A percentile compares a stretch with the other conserved stretches of the same genome.
Evolutionary conservation across 1,284 basidiomycete species (phyloP).

Genomic region (Cryptococcus sp.): DNA sequence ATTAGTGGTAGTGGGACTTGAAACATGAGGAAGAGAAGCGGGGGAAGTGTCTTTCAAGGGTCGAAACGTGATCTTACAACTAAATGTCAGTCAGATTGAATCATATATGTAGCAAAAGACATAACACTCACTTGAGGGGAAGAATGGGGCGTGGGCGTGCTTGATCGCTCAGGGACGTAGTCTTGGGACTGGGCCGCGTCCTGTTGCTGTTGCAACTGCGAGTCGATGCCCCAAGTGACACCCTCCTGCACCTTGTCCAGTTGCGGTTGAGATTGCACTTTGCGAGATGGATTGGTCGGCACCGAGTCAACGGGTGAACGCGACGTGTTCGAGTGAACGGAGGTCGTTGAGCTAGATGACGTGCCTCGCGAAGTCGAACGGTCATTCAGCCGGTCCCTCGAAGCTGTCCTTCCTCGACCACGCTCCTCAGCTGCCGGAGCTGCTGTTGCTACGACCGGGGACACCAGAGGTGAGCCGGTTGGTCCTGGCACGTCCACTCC

Average conservation of each 20-base stretch:
- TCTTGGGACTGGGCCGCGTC: slow-evolving; percentile 9
- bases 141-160: slow-evolving; percentile 54
- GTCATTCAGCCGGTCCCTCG: slow-evolving; percentile 34
- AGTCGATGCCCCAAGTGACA: slow-evolving; percentile 15
- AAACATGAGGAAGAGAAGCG: slow-evolving; percentile 45
- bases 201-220: neutral
- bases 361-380: slow-evolving; percentile 40
- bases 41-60: slow-evolving; percentile 50
- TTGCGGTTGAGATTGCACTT: slow-evolving; percentile 16
- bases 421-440: slow-evolving; percentile 22
- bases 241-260: slow-evolving; percentile 35
- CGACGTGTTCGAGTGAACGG: slow-evolving; percentile 28
- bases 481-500: slow-evolving; percentile 19
- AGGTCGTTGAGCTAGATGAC: slow-evolving; percentile 27
- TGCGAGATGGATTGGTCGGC: slow-evolving; percentile 3
- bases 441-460: slow-evolving; percentile 10
- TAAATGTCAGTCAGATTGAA: slow-evolving; percentile 32
- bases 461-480: slow-evolving; percentile 29
- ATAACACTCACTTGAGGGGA: slow-evolving; percentile 51
- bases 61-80: slow-evolving; percentile 45
- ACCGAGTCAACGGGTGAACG: slow-evolving; percentile 23
- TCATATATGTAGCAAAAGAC: slow-evolving; percentile 2
- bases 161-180: slow-evolving; percentile 43
- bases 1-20: slow-evolving; percentile 15
- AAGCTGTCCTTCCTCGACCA: slow-evolving; percentile 34